Conservation (phyloP, 2,329 filamentous ascomycete species). For the Pezicula carpinea region DNA sequence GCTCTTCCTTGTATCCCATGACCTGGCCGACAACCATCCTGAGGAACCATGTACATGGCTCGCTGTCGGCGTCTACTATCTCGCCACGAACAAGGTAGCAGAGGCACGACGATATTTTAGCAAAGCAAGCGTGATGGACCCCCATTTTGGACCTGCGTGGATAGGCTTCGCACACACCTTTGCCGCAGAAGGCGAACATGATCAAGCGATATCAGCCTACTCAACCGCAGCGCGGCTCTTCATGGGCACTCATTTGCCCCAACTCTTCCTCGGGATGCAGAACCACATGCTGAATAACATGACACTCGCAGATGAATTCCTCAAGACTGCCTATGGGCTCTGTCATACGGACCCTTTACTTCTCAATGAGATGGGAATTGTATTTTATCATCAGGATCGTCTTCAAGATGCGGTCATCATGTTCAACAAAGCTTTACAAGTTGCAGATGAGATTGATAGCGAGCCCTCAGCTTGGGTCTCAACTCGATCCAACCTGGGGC, state of each 20-base stretch:
- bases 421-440: conserved; percentile 71
- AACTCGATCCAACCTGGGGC: conserved; percentile 82
- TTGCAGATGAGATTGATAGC: conserved; percentile 76
- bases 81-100: conserved; percentile 81
- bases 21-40: conserved; percentile 85
- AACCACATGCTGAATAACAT: conserved; percentile 95
- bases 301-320: conserved; percentile 87
- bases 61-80: conserved; percentile 92
- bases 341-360: conserved; percentile 84
- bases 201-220: conserved; percentile 97
- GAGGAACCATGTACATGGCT: conserved; percentile 91
- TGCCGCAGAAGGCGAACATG: conserved; percentile 93
- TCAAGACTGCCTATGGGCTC: conserved; percentile 80
- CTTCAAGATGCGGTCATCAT: conserved; percentile 70
- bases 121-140: conserved; percentile 95
- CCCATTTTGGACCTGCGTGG: conserved; percentile 96
- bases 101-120: conserved; percentile 95
- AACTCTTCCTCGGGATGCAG: conserved; percentile 97
- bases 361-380: conserved; percentile 91
- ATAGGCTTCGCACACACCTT: conserved; percentile 99
- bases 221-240: conserved; percentile 92
- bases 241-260: conserved; percentile 93
- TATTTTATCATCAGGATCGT: conserved; percentile 88
- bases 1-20: conserved; percentile 87
- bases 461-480: conserved; percentile 79